Percentiles rank a stretch among this genome's conserved stretches.
Evolutionary conservation across 1,284 basidiomycete species (phyloP).

Genomic region (Apiotrichum akiyoshidainum): DNA sequence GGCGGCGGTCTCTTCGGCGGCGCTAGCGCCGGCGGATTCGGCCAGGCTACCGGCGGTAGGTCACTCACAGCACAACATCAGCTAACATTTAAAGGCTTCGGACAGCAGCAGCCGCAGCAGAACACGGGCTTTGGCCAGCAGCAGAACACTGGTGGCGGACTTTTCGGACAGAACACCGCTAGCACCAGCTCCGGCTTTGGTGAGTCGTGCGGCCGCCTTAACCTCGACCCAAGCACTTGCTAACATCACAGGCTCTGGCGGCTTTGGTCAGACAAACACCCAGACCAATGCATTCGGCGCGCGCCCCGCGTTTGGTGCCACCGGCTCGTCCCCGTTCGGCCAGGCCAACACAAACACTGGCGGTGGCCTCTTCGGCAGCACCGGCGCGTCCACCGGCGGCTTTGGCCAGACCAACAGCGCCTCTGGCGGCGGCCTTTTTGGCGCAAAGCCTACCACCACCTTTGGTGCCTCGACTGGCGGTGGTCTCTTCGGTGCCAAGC

Average conservation of each 20-base stretch:
- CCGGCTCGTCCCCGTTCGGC: slow-evolving; percentile 46
- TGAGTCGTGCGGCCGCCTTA: slow-evolving; percentile 8
- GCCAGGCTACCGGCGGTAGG: slow-evolving; percentile 1
- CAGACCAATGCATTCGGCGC: slow-evolving; percentile 34
- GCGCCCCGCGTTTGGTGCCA: slow-evolving; percentile 41
- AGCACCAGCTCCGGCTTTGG: slow-evolving; percentile 32
- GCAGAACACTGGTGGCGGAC: slow-evolving; percentile 60
- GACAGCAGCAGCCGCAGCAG: slow-evolving; percentile 53
- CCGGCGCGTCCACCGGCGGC: slow-evolving; percentile 23
- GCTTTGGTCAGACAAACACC: slow-evolving; percentile 12
- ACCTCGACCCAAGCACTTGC: neutral
- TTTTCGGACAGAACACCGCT: slow-evolving; percentile 44
- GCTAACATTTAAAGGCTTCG: neutral
- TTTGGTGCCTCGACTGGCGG: slow-evolving; percentile 25
- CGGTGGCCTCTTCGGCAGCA: slow-evolving; percentile 36
- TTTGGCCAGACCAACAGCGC: slow-evolving; percentile 30
- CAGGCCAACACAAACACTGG: slow-evolving; percentile 22
- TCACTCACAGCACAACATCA: neutral
- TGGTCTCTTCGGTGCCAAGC: slow-evolving; percentile 21
- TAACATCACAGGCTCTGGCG: slow-evolving; percentile 10
- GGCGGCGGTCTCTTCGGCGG: slow-evolving; percentile 51
- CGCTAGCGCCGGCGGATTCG: slow-evolving; percentile 24
- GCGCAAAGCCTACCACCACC: slow-evolving; percentile 33
- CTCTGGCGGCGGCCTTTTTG: slow-evolving; percentile 40
- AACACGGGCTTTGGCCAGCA: slow-evolving; percentile 47